Evolutionary conservation across 306 rosid species (phyloP).

Genomic region (Biancaea sappan): DNA sequence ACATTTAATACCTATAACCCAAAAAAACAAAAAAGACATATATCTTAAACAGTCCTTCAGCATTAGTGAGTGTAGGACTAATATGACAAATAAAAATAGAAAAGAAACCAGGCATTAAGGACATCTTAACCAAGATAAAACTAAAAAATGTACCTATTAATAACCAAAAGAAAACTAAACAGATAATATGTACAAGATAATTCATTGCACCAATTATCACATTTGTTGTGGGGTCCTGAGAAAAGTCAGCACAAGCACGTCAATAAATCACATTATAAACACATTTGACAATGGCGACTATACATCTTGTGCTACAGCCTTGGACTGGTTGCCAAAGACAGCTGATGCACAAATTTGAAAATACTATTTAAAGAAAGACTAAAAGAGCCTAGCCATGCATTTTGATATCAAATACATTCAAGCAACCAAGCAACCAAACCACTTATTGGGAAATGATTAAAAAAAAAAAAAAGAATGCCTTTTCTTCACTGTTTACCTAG

Average conservation of each 20-base stretch:
- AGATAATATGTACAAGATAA: not conserved
- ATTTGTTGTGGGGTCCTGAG: not conserved
- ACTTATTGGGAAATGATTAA: conserved; percentile 11
- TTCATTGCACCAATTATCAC: not conserved
- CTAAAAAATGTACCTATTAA: not conserved
- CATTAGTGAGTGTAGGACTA: not conserved
- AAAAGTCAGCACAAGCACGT: conserved; percentile 22
- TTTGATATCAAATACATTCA: not conserved
- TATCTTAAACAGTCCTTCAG: conserved; percentile 12
- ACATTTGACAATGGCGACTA: conserved; percentile 19
- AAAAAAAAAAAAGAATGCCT: conserved; percentile 4
- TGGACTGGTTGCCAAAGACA: not conserved
- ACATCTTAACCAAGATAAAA: not conserved
- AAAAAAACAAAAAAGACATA: conserved; percentile 9
- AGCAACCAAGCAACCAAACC: conserved; percentile 14
- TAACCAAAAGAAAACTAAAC: conserved; percentile 12
- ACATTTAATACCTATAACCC: conserved; percentile 71
- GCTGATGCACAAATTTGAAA: not conserved
- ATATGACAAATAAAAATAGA: not conserved
- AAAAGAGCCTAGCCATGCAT: not conserved
- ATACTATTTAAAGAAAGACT: not conserved
- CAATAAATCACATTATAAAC: not conserved
- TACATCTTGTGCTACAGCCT: conserved; percentile 16
- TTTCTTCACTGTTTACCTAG: conserved; percentile 54
- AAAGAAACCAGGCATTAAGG: conserved; percentile 10